Evolutionary conservation across 495 filamentous ascomycete genomes (phyloP).

Genomic region (Xylona heveae): DNA sequence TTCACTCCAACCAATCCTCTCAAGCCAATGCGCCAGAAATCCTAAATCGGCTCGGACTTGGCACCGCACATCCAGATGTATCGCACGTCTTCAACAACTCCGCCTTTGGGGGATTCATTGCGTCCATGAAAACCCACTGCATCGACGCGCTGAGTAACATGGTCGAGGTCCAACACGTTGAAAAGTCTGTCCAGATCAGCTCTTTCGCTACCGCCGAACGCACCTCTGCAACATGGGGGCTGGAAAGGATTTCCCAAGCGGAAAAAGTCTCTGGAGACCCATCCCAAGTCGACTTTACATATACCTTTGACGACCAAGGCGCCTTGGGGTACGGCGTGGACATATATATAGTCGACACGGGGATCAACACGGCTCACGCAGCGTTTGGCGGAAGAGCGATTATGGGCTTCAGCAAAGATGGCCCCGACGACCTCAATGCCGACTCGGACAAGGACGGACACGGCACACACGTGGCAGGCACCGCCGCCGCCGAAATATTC

Average conservation of each 20-base stretch:
- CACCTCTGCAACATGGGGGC: slow-evolving; percentile 22
- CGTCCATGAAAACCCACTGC: slow-evolving; percentile 16
- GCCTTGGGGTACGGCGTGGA: slow-evolving; percentile 22
- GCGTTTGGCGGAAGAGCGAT: slow-evolving; percentile 24
- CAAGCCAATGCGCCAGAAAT: slow-evolving; percentile 11
- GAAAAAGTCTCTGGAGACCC: slow-evolving; percentile 9
- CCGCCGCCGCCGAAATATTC: slow-evolving; percentile 14
- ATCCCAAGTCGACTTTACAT: slow-evolving; percentile 16
- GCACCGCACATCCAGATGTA: slow-evolving; percentile 8
- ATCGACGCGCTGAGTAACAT: slow-evolving; percentile 16
- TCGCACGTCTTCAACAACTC: slow-evolving; percentile 21
- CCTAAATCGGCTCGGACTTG: slow-evolving; percentile 4
- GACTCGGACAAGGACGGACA: slow-evolving; percentile 22
- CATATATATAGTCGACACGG: slow-evolving; percentile 28
- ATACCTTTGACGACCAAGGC: slow-evolving; percentile 15
- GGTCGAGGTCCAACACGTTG: slow-evolving; percentile 17
- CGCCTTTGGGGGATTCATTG: slow-evolving; percentile 23
- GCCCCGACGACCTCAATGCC: slow-evolving; percentile 6
- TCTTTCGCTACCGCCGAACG: slow-evolving; percentile 8
- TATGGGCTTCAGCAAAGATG: slow-evolving; percentile 17
- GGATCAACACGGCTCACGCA: slow-evolving; percentile 21
- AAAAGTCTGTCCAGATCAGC: slow-evolving; percentile 10
- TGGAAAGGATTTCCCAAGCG: slow-evolving; percentile 23
- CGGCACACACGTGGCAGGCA: slow-evolving; percentile 22
- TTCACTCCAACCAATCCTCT: slow-evolving; percentile 9